Percentiles rank a stretch among this genome's conserved stretches.
phyloP scores from a whole-genome alignment of 306 rosid genomes.

The Sphenostylis stenocarpa region DNA sequence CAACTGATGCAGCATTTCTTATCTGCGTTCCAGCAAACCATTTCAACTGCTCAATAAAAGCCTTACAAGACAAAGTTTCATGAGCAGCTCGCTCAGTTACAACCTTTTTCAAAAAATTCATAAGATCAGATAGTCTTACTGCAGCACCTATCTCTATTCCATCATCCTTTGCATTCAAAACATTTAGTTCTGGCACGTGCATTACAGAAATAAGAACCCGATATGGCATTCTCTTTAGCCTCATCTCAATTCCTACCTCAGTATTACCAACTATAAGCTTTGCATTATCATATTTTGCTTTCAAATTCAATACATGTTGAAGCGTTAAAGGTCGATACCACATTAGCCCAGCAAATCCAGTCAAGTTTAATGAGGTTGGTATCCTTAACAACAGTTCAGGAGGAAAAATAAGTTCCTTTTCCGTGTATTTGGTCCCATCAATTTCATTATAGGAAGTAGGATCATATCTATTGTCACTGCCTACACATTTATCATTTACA shows the following conservation, averaged over 20 bases:
- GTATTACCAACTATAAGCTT: conserved; percentile 87
- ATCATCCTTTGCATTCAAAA: conserved; percentile 57
- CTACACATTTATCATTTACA: conserved; percentile 42
- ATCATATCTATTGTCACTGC: conserved; percentile 38
- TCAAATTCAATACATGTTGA: conserved; percentile 65
- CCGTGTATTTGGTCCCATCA: conserved; percentile 78
- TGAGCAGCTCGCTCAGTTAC: conserved; percentile 57
- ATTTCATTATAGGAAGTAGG: conserved; percentile 67
- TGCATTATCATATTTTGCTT: conserved; percentile 70
- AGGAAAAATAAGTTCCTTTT: conserved; percentile 91
- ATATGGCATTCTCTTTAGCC: conserved; percentile 74
- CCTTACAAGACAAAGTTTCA: conserved; percentile 79
- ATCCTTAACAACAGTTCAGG: conserved; percentile 73
- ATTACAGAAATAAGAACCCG: conserved; percentile 65
- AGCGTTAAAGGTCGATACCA: conserved; percentile 86
- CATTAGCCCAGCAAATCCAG: conserved; percentile 74
- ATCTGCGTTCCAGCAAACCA: conserved; percentile 99
- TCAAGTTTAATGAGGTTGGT: conserved; percentile 55
- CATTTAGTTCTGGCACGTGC: conserved; percentile 75
- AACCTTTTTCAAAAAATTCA: conserved; percentile 57
- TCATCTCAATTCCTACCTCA: conserved; percentile 96
- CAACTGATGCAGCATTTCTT: conserved; percentile 85
- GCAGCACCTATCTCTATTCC: conserved; percentile 92
- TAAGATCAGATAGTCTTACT: conserved; percentile 78
- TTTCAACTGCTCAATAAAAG: conserved; percentile 85